Evolutionary conservation across 805 yeast species (phyloP).

Genomic region (Saturnispora halmiae): DNA sequence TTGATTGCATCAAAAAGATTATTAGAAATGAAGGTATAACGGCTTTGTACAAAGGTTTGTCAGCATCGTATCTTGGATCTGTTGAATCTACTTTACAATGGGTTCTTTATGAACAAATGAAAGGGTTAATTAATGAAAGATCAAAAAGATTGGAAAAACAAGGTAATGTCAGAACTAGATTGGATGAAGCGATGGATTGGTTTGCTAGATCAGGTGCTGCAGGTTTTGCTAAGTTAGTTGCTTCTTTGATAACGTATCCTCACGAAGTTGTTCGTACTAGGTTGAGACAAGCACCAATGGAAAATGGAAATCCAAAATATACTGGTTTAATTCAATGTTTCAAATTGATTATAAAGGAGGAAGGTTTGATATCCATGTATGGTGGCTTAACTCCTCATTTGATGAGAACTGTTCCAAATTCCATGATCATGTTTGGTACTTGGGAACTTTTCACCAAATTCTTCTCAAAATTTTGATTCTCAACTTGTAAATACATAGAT

Average conservation of each 20-base stretch:
- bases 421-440: slow-evolving; percentile 97
- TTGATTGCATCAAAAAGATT: slow-evolving; percentile 72
- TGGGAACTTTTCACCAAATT: slow-evolving; percentile 79
- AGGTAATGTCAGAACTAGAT: slow-evolving; percentile 35
- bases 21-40: slow-evolving; percentile 65
- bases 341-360: slow-evolving; percentile 76
- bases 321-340: slow-evolving; percentile 86
- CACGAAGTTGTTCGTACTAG: slow-evolving; percentile 96
- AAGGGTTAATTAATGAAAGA: slow-evolving; percentile 48
- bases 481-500: slow-evolving; percentile 3
- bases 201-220: slow-evolving; percentile 95
- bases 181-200: slow-evolving; percentile 78
- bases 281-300: slow-evolving; percentile 82
- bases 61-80: slow-evolving; percentile 92
- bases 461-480: slow-evolving; percentile 30
- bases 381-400: slow-evolving; percentile 97
- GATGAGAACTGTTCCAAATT: slow-evolving; percentile 93
- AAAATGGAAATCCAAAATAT: slow-evolving; percentile 67
- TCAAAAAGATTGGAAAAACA: slow-evolving; percentile 29
- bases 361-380: slow-evolving; percentile 87
- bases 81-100: slow-evolving; percentile 90
- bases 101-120: slow-evolving; percentile 96
- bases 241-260: slow-evolving; percentile 89
- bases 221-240: slow-evolving; percentile 89
- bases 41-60: slow-evolving; percentile 82